A percentile compares a stretch with the other conserved stretches of the same genome.
These are phyloP conservation scores for Paraconiothyrium sp. DNA, from an alignment of 2,329 filamentous ascomycete genomes.

Conservation along the genomic window DNA sequence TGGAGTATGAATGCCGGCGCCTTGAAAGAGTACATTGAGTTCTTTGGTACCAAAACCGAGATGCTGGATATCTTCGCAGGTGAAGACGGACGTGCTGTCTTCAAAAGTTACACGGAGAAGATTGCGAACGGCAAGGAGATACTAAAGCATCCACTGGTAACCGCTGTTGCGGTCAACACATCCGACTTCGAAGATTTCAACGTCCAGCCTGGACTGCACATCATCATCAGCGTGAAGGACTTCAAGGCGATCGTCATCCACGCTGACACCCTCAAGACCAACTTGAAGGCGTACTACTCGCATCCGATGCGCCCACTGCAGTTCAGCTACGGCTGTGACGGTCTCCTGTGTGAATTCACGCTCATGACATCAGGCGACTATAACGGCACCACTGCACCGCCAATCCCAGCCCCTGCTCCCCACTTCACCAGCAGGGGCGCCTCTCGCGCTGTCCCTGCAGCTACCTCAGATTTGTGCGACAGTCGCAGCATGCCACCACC, in stretches of 20 bases:
- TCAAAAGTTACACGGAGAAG: slow-evolving; percentile 85
- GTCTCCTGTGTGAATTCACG: slow-evolving; percentile 78
- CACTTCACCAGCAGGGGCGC: slow-evolving; percentile 49
- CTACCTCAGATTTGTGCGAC: slow-evolving; percentile 29
- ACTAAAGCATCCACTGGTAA: slow-evolving; percentile 81
- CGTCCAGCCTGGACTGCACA: slow-evolving; percentile 78
- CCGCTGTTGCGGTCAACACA: slow-evolving; percentile 78
- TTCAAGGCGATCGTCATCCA: slow-evolving; percentile 82
- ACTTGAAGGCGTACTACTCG: slow-evolving; percentile 75
- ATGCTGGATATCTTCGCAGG: slow-evolving; percentile 78
- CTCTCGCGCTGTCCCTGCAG: slow-evolving; percentile 37
- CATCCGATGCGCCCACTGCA: slow-evolving; percentile 76
- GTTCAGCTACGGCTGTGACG: slow-evolving; percentile 74
- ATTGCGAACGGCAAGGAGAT: slow-evolving; percentile 76
- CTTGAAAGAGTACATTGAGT: slow-evolving; percentile 78
- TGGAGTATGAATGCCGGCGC: slow-evolving; percentile 79
- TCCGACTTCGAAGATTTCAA: slow-evolving; percentile 80
- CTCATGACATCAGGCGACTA: slow-evolving; percentile 82
- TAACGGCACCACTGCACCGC: slow-evolving; percentile 48
- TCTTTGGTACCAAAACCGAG: slow-evolving; percentile 82
- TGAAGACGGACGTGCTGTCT: slow-evolving; percentile 73
- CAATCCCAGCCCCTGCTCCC: slow-evolving; percentile 52
- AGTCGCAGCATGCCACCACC: slow-evolving; percentile 54
- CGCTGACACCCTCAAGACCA: slow-evolving; percentile 73
- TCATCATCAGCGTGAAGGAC: slow-evolving; percentile 83